Conservation (phyloP, 805 yeast genomes). For the Alloascoidea hylecoeti region DNA sequence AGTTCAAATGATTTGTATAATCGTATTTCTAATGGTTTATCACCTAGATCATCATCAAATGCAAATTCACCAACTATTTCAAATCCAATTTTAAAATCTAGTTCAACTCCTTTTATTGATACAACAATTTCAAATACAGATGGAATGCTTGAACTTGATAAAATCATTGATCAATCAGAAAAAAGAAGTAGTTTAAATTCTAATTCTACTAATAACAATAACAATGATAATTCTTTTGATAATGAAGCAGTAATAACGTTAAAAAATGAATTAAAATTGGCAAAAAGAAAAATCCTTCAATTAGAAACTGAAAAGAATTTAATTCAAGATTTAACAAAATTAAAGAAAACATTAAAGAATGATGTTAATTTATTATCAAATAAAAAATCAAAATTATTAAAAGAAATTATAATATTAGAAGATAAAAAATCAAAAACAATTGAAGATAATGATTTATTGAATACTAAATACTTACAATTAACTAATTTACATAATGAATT, state of each 20-base stretch:
- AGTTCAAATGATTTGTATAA: not conserved
- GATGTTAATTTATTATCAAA: slow-evolving; percentile 26
- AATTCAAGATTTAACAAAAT: slow-evolving; percentile 25
- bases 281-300: slow-evolving; percentile 14
- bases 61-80: not conserved
- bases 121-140: too few species aligned
- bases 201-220: too few species aligned
- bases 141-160: not conserved
- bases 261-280: slow-evolving; percentile 3
- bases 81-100: not conserved
- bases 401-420: slow-evolving; percentile 14
- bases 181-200: too few species aligned
- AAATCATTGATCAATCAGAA: too few species aligned
- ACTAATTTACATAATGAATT: slow-evolving; percentile 22
- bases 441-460: slow-evolving; percentile 17
- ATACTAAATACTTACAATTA: slow-evolving; percentile 19
- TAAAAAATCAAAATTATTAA: slow-evolving; percentile 14
- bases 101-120: not conserved
- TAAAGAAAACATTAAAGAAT: slow-evolving; percentile 28
- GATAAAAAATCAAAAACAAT: slow-evolving; percentile 12
- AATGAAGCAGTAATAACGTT: too few species aligned
- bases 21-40: not conserved
- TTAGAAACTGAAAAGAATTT: slow-evolving; percentile 10
- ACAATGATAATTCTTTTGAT: too few species aligned
- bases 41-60: not conserved